A percentile compares a stretch with the other conserved stretches of the same genome.
phyloP scores from a whole-genome alignment of 2,329 filamentous ascomycete genomes.

The Pyrenochaeta sp. region DNA sequence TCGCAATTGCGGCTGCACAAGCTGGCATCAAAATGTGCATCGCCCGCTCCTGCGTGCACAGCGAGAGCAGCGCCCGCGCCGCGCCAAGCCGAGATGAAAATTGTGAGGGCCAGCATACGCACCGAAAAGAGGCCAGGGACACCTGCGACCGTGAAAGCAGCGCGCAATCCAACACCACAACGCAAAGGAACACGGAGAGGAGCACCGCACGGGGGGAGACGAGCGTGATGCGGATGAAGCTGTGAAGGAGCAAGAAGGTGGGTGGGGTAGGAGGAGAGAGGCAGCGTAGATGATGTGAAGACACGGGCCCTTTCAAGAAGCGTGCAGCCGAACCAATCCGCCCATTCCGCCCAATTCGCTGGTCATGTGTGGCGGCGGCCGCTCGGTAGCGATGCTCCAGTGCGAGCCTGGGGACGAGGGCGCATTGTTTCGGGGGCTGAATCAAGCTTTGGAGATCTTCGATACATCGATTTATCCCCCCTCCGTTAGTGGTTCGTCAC shows the following conservation, averaged over 20 bases:
- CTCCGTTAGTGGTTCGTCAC: slow-evolving; percentile 35
- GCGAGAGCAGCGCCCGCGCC: slow-evolving; percentile 12
- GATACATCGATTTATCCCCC: slow-evolving; percentile 25
- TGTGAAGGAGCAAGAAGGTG: slow-evolving; percentile 26
- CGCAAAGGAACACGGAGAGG: slow-evolving; percentile 44
- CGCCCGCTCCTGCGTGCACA: slow-evolving; percentile 12
- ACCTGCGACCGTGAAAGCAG: slow-evolving; percentile 30
- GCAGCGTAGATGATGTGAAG: slow-evolving; percentile 20
- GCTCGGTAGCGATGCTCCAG: slow-evolving; percentile 31
- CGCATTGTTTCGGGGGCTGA: slow-evolving; percentile 31
- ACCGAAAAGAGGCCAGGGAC: slow-evolving; percentile 34
- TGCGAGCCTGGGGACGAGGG: slow-evolving; percentile 27
- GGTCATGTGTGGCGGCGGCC: slow-evolving; percentile 34
- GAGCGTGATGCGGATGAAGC: slow-evolving; percentile 13
- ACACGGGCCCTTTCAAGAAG: slow-evolving; percentile 34
- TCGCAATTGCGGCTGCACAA: slow-evolving; percentile 1
- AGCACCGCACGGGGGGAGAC: slow-evolving; percentile 15
- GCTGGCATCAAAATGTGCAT: slow-evolving; percentile 16
- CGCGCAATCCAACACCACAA: slow-evolving; percentile 41
- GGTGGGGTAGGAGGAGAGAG: slow-evolving; percentile 38
- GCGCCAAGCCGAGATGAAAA: slow-evolving; percentile 39
- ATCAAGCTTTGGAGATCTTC: slow-evolving; percentile 48
- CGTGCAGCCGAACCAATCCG: slow-evolving; percentile 32
- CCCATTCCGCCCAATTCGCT: slow-evolving; percentile 33
- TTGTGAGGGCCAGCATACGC: slow-evolving; percentile 29